phyloP scores from a whole-genome alignment of 179 eudicot genomes.

The Sideroxylon spinosum region DNA sequence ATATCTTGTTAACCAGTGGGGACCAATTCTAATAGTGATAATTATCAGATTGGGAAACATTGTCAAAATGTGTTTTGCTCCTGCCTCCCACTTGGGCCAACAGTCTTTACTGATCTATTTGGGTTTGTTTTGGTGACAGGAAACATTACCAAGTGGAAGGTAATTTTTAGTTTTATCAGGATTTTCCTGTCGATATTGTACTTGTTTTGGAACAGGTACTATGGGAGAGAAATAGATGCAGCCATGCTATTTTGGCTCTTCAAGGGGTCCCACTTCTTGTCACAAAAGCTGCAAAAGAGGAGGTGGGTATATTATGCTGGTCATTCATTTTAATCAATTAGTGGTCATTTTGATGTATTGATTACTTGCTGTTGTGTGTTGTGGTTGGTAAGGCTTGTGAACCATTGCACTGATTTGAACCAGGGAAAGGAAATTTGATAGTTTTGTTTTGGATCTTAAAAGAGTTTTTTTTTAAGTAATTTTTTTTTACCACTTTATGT shows the following conservation, averaged over 20 bases:
- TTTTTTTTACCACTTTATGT: too few relatives aligned
- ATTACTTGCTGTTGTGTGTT: background rate
- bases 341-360: background rate
- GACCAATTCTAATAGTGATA: background rate
- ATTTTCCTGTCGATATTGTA: constrained; percentile 10
- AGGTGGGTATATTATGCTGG: constrained; percentile 5
- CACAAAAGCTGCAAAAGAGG: background rate
- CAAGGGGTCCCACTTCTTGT: constrained; percentile 11
- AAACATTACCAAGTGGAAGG: constrained; percentile 11
- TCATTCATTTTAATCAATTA: background rate
- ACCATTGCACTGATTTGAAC: background rate
- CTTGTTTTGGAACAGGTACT: background rate
- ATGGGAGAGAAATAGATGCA: constrained; percentile 5
- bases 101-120: background rate
- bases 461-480: too few relatives aligned
- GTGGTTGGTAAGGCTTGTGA: background rate
- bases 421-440: background rate
- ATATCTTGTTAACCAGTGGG: background rate
- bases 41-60: background rate
- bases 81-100: constrained; percentile 5
- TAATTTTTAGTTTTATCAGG: constrained; percentile 4
- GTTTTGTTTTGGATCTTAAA: background rate
- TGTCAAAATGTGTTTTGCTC: background rate
- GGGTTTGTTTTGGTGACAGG: constrained; percentile 9
- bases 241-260: constrained; percentile 14